A percentile compares a stretch with the other conserved stretches of the same genome.
These are phyloP conservation scores for Annulohypoxylon moriforme DNA, from an alignment of 495 filamentous ascomycete species.

Conservation along the genomic window DNA sequence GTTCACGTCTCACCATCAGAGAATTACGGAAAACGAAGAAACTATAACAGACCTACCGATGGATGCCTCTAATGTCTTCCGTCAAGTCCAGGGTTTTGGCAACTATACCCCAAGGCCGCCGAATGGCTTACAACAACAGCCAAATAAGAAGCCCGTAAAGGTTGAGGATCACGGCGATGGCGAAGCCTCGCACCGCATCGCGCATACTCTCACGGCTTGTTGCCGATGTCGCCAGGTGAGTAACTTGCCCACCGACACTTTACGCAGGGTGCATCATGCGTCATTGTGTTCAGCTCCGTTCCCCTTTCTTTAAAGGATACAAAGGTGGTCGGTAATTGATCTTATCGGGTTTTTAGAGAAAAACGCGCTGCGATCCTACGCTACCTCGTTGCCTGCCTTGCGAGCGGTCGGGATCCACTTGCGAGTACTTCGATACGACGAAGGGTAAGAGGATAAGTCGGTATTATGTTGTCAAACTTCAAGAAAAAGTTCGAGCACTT, in stretches of 20 bases:
- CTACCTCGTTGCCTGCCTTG: slow-evolving; percentile 92
- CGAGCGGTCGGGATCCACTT: slow-evolving; percentile 86
- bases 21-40: slow-evolving; percentile 8
- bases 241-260: slow-evolving; percentile 27
- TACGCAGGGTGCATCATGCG: slow-evolving; percentile 3
- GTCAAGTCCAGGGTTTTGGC: slow-evolving; percentile 59
- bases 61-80: slow-evolving; percentile 63
- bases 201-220: slow-evolving; percentile 88
- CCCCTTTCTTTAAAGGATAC: not conserved
- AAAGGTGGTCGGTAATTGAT: slow-evolving; percentile 11
- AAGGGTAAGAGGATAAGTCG: slow-evolving; percentile 81
- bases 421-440: slow-evolving; percentile 92
- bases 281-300: not conserved
- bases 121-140: slow-evolving; percentile 46
- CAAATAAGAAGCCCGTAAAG: slow-evolving; percentile 44
- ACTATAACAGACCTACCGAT: slow-evolving; percentile 45
- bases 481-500: slow-evolving; percentile 80
- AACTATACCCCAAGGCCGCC: slow-evolving; percentile 54
- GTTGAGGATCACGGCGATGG: slow-evolving; percentile 53
- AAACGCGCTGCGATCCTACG: slow-evolving; percentile 92
- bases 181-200: slow-evolving; percentile 67
- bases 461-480: slow-evolving; percentile 87
- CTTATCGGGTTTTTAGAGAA: slow-evolving; percentile 67
- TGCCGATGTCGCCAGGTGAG: slow-evolving; percentile 86
- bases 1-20: slow-evolving; percentile 10